A percentile compares a stretch with the other conserved stretches of the same genome.
Evolutionary conservation across 441 rosid genomes (phyloP).

Genomic region (Melastoma candidum): DNA sequence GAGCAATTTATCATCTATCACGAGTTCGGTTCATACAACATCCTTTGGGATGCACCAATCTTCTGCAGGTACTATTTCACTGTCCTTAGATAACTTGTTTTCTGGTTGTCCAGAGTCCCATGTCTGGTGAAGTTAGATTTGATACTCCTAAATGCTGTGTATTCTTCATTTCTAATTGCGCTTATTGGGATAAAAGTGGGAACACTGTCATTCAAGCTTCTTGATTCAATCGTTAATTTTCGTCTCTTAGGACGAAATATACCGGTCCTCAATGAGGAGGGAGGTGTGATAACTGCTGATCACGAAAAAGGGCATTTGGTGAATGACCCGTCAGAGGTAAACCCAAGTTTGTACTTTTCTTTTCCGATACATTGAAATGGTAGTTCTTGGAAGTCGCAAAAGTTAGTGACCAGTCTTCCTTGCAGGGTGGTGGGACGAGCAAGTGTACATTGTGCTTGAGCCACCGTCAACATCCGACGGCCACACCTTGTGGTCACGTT

Average conservation of each 20-base stretch:
- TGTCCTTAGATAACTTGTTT: constrained; percentile 5
- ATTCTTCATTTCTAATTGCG: background rate
- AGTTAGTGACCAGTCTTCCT: no score
- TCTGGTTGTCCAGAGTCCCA: background rate
- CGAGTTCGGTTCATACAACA: constrained; percentile 65
- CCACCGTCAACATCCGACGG: constrained; percentile 74
- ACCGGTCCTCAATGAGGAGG: constrained; percentile 85
- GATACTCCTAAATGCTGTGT: background rate
- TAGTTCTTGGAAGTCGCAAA: no score
- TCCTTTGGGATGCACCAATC: constrained; percentile 48
- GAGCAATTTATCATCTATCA: constrained; percentile 73
- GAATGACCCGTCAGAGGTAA: constrained; percentile 60
- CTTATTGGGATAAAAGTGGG: constrained; percentile 1
- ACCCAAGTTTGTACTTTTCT: constrained; percentile 6
- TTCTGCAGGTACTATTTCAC: constrained; percentile 40
- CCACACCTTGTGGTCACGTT: constrained; percentile 69
- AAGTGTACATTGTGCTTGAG: constrained; percentile 91
- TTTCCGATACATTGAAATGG: no score
- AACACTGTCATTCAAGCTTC: background rate
- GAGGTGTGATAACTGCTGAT: constrained; percentile 48
- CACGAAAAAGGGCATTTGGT: constrained; percentile 51
- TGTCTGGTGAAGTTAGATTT: no score
- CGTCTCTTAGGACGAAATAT: constrained; percentile 50
- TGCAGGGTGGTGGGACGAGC: constrained; percentile 27
- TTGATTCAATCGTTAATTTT: background rate